Evolutionary conservation across 768 basidiomycete genomes (phyloP).

Genomic region (Tulasnella sp.): DNA sequence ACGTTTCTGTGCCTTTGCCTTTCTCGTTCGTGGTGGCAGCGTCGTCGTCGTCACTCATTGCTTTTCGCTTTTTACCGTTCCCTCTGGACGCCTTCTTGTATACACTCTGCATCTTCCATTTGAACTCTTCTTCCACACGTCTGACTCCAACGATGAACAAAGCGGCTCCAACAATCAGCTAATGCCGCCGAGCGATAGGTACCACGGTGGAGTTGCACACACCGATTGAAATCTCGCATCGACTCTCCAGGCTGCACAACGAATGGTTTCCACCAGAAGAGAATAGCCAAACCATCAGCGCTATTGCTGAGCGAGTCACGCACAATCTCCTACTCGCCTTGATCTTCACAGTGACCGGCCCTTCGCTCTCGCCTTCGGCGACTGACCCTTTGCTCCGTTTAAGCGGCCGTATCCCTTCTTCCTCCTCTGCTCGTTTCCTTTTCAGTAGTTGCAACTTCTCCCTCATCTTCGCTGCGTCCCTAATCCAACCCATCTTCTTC

Average conservation of each 20-base stretch:
- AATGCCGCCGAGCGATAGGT: neutral
- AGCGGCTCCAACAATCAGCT: neutral
- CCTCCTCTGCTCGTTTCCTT: constrained; percentile 4
- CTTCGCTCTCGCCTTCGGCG: neutral
- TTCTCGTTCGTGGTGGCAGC: neutral
- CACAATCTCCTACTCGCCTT: neutral
- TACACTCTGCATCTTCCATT: neutral
- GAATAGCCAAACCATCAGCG: neutral
- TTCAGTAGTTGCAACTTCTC: neutral
- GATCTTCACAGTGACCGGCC: neutral
- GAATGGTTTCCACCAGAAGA: neutral
- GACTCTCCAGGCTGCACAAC: neutral
- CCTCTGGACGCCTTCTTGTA: neutral
- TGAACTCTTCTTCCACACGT: constrained; percentile 4
- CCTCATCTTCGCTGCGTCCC: constrained; percentile 4
- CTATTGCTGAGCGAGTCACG: neutral
- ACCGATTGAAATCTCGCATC: constrained; percentile 2
- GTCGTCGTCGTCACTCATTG: neutral
- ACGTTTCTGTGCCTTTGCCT: neutral
- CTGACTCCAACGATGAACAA: neutral
- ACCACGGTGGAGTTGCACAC: neutral
- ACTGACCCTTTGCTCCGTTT: neutral
- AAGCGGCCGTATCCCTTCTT: neutral
- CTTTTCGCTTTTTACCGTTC: neutral
- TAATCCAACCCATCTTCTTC: constrained; percentile 4